phyloP scores from a whole-genome alignment of 176 grass and related monocot genomes.

The Eleusine indica region DNA sequence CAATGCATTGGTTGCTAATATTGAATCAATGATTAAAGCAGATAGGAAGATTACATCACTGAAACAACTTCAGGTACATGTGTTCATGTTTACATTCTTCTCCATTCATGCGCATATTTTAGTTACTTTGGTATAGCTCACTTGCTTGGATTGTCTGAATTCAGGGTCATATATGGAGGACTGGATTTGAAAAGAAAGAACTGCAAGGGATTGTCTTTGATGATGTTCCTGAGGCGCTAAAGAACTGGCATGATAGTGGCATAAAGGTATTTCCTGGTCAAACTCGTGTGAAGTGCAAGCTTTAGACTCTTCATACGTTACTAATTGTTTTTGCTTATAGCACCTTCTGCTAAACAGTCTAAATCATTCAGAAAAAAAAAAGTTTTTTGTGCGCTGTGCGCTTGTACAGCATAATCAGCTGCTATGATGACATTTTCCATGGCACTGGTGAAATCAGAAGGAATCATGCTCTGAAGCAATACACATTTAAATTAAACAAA shows the following conservation, averaged over 20 bases:
- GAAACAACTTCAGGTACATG: constrained; percentile 96
- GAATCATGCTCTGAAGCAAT: background rate
- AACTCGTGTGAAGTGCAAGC: background rate
- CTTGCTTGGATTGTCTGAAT: constrained; percentile 35
- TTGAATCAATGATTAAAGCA: constrained; percentile 94
- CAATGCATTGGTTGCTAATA: constrained; percentile 77
- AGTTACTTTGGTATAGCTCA: constrained; percentile 9
- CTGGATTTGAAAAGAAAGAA: constrained; percentile 84
- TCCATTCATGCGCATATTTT: constrained; percentile 20
- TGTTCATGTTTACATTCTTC: constrained; percentile 28
- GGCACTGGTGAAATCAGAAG: background rate
- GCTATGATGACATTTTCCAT: background rate
- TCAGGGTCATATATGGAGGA: constrained; percentile 99
- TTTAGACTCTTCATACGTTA: background rate
- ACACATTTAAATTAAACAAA: constrained; percentile 3
- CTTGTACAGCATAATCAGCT: background rate
- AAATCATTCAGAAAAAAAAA: background rate
- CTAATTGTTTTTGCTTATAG: background rate
- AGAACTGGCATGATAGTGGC: constrained; percentile 79
- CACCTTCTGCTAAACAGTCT: background rate
- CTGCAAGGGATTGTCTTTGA: constrained; percentile 89
- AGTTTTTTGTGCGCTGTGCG: background rate
- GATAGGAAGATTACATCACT: constrained; percentile 93
- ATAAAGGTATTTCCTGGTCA: constrained; percentile 57
- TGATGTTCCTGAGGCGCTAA: constrained; percentile 80